Base-by-base conservation (phyloP, 2,329 filamentous ascomycete species). In the Fusarium pilosicola region DNA sequence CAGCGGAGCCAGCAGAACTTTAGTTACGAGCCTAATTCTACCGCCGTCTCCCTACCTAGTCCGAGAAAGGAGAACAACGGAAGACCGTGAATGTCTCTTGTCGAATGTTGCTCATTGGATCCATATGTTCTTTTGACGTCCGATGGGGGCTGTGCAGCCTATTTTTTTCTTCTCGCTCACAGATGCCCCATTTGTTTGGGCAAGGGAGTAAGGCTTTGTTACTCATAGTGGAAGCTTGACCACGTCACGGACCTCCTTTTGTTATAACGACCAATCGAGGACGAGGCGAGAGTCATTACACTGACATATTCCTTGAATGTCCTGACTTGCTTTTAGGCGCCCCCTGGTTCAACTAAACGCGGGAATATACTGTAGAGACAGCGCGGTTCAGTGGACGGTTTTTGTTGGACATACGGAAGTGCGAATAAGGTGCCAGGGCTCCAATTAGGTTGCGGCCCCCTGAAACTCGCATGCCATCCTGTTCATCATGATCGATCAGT, bases 201-300 rank as follows among this genome's bases (percentile, higher is more conserved):
- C 63, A 71, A 73, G 70, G 71, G 66, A 58, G 26, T 30, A 65
- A 42, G 63, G 56, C 45, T 57, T 64, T 65, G 41, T 62, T 70
- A 66, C 59, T 73, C 54, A 62, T 71, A 46, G 46, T 56, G 62
- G 62, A 70, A 56, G 56, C 57, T 62, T 51, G 54, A 71, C 75
- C 75, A 77, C 75, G 75, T 77, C 75, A 77, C 71, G 64, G 71
- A 54, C 71, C 71, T 74, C 67, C 64, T 74, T 71, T 74, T 34
- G 32, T 41, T 49, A 54, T 22, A 63, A 68, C 49, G 57, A 4
- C 75, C 75, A 77, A 77, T 77, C 24, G 61, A 61, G 22, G n/a
- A 9, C 38, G 26, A 42, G 46, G 46, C 17, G 52, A 76, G 75
- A 76, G 71, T 76, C 75, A 77, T 77, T 66, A 26, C 36, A 48